Percentiles rank a stretch among this genome's conserved stretches.
Evolutionary conservation across 495 filamentous ascomycete species (phyloP).

Genomic region (Clavariopsis aquatica): DNA sequence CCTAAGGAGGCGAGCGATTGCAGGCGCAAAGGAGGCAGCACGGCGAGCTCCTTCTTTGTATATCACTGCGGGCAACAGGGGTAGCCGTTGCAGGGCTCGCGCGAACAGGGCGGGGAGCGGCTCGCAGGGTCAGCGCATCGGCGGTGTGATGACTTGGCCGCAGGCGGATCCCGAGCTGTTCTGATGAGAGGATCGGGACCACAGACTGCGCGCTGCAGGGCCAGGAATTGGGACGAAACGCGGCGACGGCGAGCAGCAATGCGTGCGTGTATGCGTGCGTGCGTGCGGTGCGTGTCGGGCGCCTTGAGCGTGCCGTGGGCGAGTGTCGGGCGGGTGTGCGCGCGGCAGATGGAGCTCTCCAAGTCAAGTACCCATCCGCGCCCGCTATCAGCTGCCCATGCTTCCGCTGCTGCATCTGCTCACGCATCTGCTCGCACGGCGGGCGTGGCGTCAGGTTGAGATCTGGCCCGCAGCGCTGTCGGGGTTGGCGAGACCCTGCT

Average conservation of each 20-base stretch:
- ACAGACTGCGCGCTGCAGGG: neutral
- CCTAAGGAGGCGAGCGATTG: neutral
- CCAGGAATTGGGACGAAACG: too few species aligned
- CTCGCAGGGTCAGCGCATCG: neutral
- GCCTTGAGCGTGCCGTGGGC: too few species aligned
- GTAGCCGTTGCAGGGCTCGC: neutral
- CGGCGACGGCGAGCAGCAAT: too few species aligned
- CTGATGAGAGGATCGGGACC: too few species aligned
- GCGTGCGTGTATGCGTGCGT: too few species aligned
- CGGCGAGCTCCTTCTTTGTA: constrained; percentile 1
- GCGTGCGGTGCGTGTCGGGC: too few species aligned
- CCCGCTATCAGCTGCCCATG: neutral
- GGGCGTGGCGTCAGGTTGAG: constrained; percentile 5
- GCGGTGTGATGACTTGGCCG: neutral
- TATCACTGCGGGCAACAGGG: neutral
- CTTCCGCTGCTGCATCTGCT: neutral
- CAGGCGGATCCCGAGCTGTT: neutral
- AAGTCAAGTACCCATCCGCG: neutral
- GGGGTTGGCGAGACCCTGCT: neutral
- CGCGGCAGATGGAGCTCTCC: neutral
- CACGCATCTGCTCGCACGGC: constrained; percentile 6
- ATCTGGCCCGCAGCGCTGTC: constrained; percentile 1
- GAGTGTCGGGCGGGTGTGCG: too few species aligned
- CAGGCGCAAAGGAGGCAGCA: neutral
- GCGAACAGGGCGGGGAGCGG: neutral